These are phyloP conservation scores for Berkeleyomyces basicola DNA, from an alignment of 2,329 filamentous ascomycete species.

Conservation along the genomic window DNA sequence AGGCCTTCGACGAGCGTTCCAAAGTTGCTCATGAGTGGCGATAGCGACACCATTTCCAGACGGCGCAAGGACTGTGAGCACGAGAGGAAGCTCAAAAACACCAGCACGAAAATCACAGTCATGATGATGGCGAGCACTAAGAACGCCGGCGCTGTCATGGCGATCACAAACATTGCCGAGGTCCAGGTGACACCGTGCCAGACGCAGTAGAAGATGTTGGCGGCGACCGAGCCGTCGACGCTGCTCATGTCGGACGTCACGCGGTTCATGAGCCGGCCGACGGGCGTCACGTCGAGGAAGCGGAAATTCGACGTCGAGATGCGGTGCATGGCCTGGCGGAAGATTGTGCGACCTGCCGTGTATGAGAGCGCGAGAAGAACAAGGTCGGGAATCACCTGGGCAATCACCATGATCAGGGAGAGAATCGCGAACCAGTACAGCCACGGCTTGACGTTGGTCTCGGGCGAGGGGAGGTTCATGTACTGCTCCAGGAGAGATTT, in stretches of 20 bases:
- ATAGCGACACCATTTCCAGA: constrained; percentile 78
- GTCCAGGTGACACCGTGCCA: constrained; percentile 56
- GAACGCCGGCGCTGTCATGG: constrained; percentile 61
- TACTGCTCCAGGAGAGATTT: neutral
- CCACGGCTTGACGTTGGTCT: constrained; percentile 55
- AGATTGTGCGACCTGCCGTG: constrained; percentile 58
- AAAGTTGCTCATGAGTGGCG: constrained; percentile 82
- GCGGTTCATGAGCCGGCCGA: constrained; percentile 81
- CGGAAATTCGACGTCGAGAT: constrained; percentile 72
- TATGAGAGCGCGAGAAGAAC: constrained; percentile 66
- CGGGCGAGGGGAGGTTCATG: constrained; percentile 26
- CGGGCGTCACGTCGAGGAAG: constrained; percentile 80
- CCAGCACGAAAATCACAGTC: constrained; percentile 49
- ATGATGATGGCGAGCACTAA: constrained; percentile 54
- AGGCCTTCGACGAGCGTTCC: constrained; percentile 73
- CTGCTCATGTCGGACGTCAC: constrained; percentile 82
- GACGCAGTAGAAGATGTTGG: constrained; percentile 53
- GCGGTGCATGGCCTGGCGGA: constrained; percentile 51
- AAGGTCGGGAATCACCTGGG: constrained; percentile 44
- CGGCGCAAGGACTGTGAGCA: constrained; percentile 69
- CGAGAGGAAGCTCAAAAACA: constrained; percentile 64
- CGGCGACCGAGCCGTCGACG: constrained; percentile 70
- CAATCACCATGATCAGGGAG: constrained; percentile 41
- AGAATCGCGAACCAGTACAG: constrained; percentile 52
- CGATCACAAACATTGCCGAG: constrained; percentile 61